Conservation (phyloP, 176 grass and related monocot genomes). For the Aegilops speltoides region DNA sequence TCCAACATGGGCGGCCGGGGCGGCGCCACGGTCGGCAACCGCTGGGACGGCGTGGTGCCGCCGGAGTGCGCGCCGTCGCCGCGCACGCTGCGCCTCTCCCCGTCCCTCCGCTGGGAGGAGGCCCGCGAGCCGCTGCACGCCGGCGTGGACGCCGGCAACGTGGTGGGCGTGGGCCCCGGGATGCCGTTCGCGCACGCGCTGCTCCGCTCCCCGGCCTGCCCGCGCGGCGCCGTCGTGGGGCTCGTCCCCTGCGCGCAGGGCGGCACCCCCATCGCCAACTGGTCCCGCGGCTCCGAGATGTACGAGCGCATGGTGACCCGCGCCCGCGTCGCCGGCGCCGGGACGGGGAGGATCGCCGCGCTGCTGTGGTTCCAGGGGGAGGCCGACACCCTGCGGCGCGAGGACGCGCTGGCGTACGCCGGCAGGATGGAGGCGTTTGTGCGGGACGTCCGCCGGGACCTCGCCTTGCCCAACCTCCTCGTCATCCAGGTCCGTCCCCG, state of each 20-base stretch:
- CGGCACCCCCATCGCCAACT: slow-evolving; percentile 52
- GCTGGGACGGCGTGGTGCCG: slow-evolving; percentile 31
- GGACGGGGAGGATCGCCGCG: not conserved
- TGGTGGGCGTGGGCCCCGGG: slow-evolving; percentile 47
- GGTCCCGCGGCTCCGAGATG: slow-evolving; percentile 38
- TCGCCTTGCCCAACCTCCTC: slow-evolving; percentile 39
- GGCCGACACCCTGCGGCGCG: slow-evolving; percentile 45
- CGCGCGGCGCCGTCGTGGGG: not conserved
- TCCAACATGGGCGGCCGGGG: too few relatives aligned
- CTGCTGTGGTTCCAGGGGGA: slow-evolving; percentile 76
- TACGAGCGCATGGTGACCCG: slow-evolving; percentile 45
- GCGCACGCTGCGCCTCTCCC: slow-evolving; percentile 44
- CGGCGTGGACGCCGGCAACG: slow-evolving; percentile 51
- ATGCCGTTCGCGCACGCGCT: slow-evolving; percentile 55
- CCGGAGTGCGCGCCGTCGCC: slow-evolving; percentile 41
- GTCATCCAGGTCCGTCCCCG: slow-evolving; percentile 43
- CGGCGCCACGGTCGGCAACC: too few relatives aligned
- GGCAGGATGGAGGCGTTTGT: slow-evolving; percentile 45
- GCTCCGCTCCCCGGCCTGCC: not conserved
- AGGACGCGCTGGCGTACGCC: slow-evolving; percentile 41
- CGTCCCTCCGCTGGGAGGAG: slow-evolving; percentile 49
- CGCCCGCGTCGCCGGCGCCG: not conserved
- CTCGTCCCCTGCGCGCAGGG: slow-evolving; percentile 76
- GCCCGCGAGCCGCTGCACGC: slow-evolving; percentile 65
- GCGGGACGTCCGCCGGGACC: slow-evolving; percentile 41